phyloP scores from a whole-genome alignment of 805 yeast species.

The Grigorovia humatica region DNA sequence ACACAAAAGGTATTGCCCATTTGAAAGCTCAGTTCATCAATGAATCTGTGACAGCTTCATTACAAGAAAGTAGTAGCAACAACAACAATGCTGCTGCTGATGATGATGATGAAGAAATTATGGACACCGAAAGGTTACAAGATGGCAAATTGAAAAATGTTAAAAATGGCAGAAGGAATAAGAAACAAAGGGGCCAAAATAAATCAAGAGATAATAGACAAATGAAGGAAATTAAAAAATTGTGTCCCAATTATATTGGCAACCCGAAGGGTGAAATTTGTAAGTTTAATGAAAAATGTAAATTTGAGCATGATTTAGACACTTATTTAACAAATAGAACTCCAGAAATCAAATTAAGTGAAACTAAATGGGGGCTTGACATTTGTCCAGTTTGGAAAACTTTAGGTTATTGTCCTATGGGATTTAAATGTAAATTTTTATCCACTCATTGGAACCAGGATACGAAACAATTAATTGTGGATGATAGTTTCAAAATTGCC shows the following conservation, averaged over 20 bases:
- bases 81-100: neutral
- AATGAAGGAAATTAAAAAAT: slow-evolving; percentile 41
- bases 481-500: slow-evolving; percentile 18
- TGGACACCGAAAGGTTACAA: slow-evolving; percentile 29
- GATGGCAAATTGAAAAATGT: slow-evolving; percentile 32
- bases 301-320: slow-evolving; percentile 64
- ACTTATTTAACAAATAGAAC: slow-evolving; percentile 57
- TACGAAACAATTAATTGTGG: slow-evolving; percentile 32
- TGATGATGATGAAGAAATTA: slow-evolving; percentile 35
- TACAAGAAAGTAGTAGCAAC: neutral
- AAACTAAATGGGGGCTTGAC: neutral
- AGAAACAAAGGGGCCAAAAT: slow-evolving; percentile 67
- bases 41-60: slow-evolving; percentile 1
- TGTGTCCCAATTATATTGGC: slow-evolving; percentile 28
- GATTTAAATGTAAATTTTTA: slow-evolving; percentile 88
- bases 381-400: slow-evolving; percentile 74
- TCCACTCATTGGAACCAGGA: slow-evolving; percentile 52
- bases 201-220: slow-evolving; percentile 71
- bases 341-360: slow-evolving; percentile 42
- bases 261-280: slow-evolving; percentile 50
- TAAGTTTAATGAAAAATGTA: slow-evolving; percentile 64
- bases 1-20: slow-evolving; percentile 58
- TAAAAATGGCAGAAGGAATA: slow-evolving; percentile 25
- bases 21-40: slow-evolving; percentile 63
- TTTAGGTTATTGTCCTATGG: slow-evolving; percentile 86